phyloP scores from a whole-genome alignment of 768 basidiomycete genomes.

The Cystofilobasidium ferigula region DNA sequence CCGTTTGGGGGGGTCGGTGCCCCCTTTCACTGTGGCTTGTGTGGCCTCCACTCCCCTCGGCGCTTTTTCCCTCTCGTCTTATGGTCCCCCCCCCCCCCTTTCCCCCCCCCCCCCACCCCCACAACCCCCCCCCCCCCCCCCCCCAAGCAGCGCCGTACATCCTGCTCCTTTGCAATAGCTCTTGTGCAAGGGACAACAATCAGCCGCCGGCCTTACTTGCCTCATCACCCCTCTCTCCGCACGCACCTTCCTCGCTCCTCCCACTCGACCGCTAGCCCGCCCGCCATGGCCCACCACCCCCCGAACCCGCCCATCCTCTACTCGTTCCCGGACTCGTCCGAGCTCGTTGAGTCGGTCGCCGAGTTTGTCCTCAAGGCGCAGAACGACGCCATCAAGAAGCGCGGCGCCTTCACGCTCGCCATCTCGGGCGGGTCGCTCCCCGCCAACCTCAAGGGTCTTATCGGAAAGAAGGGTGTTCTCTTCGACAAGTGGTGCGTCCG shows the following conservation, averaged over 20 bases:
- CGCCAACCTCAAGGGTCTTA: slow-evolving; percentile 60
- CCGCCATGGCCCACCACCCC: slow-evolving; percentile 33
- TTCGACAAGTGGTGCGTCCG: slow-evolving; percentile 86
- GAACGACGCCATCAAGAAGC: slow-evolving; percentile 75
- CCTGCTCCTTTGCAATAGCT: too few relatives aligned
- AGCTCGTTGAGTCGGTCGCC: slow-evolving; percentile 58
- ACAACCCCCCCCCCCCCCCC: too few relatives aligned
- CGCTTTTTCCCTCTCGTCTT: too few relatives aligned
- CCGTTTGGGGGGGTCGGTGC: too few relatives aligned
- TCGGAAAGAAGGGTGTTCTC: slow-evolving; percentile 52
- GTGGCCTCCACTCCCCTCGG: too few relatives aligned
- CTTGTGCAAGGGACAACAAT: too few relatives aligned
- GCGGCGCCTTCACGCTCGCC: slow-evolving; percentile 82
- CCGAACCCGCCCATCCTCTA: slow-evolving; percentile 57
- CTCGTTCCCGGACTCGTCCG: slow-evolving; percentile 52
- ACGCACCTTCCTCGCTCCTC: neutral
- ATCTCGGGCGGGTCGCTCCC: slow-evolving; percentile 89
- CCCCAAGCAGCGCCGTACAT: too few relatives aligned
- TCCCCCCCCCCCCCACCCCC: too few relatives aligned
- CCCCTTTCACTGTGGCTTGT: too few relatives aligned
- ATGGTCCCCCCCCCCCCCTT: too few relatives aligned
- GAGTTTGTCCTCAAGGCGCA: slow-evolving; percentile 76
- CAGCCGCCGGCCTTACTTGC: too few relatives aligned
- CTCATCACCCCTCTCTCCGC: neutral
- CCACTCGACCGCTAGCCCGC: neutral